phyloP scores from a whole-genome alignment of 352 stramenopile genomes.

The Plasmopara halstedii region DNA sequence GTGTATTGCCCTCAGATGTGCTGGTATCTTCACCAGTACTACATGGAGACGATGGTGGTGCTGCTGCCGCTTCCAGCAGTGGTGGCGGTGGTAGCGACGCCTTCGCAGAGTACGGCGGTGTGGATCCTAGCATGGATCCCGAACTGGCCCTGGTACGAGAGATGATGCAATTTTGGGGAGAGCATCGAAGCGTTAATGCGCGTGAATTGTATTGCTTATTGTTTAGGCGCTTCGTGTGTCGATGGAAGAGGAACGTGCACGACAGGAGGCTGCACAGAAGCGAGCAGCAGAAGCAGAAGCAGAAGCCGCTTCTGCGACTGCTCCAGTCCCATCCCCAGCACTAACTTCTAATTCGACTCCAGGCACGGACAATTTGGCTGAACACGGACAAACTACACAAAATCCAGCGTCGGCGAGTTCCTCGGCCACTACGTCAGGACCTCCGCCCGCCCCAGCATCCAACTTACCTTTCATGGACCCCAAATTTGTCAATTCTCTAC shows the following conservation, averaged over 20 bases:
- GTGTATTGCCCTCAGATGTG: conserved; percentile 96
- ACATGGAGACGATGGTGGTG: conserved; percentile 76
- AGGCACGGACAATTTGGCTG: conserved; percentile 23
- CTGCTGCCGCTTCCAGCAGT: conserved; percentile 22
- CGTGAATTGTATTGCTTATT: background rate
- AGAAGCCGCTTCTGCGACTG: conserved; percentile 36
- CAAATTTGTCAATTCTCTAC: conserved; percentile 84
- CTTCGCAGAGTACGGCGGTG: conserved; percentile 93
- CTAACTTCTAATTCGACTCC: conserved; percentile 28
- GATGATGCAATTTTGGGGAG: background rate
- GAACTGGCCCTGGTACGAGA: conserved; percentile 93
- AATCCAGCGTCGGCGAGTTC: conserved; percentile 13
- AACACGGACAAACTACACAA: conserved; percentile 35
- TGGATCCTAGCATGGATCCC: conserved; percentile 98
- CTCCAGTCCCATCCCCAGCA: conserved; percentile 1
- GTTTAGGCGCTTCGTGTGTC: conserved; percentile 89
- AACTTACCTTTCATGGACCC: conserved; percentile 87
- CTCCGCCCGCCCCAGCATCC: conserved; percentile 65
- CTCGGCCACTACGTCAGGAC: conserved; percentile 17
- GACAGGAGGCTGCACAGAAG: conserved; percentile 92
- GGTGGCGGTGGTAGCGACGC: conserved; percentile 37
- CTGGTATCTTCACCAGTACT: conserved; percentile 94
- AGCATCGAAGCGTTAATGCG: conserved; percentile 4
- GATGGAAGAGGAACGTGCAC: conserved; percentile 97
- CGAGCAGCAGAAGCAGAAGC: conserved; percentile 80